Percentiles rank a stretch among this genome's conserved stretches.
These are phyloP conservation scores for Westerdykella ornata DNA, from an alignment of 2,329 filamentous ascomycete species.

Conservation along the genomic window DNA sequence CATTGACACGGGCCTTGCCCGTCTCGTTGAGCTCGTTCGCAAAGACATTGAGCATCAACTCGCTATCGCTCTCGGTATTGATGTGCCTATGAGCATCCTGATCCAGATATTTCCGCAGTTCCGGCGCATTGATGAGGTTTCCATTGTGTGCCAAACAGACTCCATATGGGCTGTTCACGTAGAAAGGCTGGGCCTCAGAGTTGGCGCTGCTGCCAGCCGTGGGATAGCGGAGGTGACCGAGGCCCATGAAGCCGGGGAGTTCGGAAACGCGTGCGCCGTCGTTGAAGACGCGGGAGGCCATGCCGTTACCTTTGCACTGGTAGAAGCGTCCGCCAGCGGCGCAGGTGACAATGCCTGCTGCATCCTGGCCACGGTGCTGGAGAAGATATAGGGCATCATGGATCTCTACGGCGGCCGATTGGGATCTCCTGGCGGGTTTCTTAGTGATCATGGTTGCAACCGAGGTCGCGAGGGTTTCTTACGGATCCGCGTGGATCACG, in stretches of 20 bases:
- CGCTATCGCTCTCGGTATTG: constrained; percentile 84
- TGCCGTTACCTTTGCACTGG: constrained; percentile 84
- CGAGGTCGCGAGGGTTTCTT: constrained; percentile 16
- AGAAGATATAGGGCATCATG: constrained; percentile 39
- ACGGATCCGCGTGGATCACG: constrained; percentile 42
- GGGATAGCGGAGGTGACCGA: constrained; percentile 82
- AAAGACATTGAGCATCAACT: constrained; percentile 83
- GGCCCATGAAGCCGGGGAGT: constrained; percentile 77
- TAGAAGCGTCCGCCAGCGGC: constrained; percentile 71
- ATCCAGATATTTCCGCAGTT: constrained; percentile 66
- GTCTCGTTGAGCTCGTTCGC: constrained; percentile 75
- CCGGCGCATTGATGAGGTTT: constrained; percentile 73
- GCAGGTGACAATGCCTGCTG: constrained; percentile 73
- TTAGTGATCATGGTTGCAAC: constrained; percentile 10
- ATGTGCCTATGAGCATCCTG: constrained; percentile 75
- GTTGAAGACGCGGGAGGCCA: constrained; percentile 77
- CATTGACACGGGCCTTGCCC: constrained; percentile 72
- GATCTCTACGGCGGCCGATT: constrained; percentile 39
- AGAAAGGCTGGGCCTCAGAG: constrained; percentile 86
- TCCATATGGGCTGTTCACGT: constrained; percentile 79
- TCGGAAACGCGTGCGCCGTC: constrained; percentile 68
- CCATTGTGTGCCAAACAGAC: constrained; percentile 80
- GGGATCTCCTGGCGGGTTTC: constrained; percentile 20
- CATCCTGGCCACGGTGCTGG: constrained; percentile 72
- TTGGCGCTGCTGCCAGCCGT: constrained; percentile 79